Conservation (phyloP, 2,329 filamentous ascomycete species). For the Monosporascus sp. region DNA sequence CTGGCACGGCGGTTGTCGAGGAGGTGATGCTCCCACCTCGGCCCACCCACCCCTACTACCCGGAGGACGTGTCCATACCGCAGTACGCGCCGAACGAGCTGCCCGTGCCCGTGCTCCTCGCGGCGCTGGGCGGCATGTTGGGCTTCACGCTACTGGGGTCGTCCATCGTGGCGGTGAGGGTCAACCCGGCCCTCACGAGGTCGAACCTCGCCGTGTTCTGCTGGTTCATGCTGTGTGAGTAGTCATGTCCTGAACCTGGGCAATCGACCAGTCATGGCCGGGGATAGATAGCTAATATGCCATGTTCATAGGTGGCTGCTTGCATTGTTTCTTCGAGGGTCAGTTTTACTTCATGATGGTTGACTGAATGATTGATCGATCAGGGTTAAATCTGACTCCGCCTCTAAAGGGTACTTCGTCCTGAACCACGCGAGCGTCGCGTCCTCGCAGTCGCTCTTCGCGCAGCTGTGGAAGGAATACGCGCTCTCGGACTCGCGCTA, state of each 20-base stretch:
- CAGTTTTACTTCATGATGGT: conserved; percentile 6
- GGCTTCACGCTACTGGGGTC: conserved; percentile 30
- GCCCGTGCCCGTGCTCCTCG: conserved; percentile 33
- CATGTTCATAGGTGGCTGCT: conserved; percentile 47
- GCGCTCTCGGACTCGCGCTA: conserved; percentile 83
- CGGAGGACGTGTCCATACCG: conserved; percentile 36
- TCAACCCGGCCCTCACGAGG: conserved; percentile 26
- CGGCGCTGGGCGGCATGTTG: conserved; percentile 33
- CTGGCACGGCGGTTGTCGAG: neutral
- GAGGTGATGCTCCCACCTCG: conserved; percentile 2
- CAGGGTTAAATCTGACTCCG: neutral
- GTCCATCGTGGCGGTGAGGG: conserved; percentile 23
- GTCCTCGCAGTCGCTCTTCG: conserved; percentile 66
- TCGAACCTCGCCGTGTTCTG: conserved; percentile 40
- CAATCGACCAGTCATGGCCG: neutral
- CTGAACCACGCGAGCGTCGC: conserved; percentile 63
- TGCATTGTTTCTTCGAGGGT: conserved; percentile 83
- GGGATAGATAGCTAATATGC: neutral
- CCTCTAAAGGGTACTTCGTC: conserved; percentile 65
- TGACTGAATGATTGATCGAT: too few relatives aligned
- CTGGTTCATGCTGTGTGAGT: conserved; percentile 55
- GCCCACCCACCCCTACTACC: conserved; percentile 47
- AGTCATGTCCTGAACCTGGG: neutral
- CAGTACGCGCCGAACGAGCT: conserved; percentile 41
- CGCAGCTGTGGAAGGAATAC: conserved; percentile 93